These are phyloP conservation scores for Phytophthora kernoviae DNA, from an alignment of 352 stramenopile genomes.

Conservation along the genomic window DNA sequence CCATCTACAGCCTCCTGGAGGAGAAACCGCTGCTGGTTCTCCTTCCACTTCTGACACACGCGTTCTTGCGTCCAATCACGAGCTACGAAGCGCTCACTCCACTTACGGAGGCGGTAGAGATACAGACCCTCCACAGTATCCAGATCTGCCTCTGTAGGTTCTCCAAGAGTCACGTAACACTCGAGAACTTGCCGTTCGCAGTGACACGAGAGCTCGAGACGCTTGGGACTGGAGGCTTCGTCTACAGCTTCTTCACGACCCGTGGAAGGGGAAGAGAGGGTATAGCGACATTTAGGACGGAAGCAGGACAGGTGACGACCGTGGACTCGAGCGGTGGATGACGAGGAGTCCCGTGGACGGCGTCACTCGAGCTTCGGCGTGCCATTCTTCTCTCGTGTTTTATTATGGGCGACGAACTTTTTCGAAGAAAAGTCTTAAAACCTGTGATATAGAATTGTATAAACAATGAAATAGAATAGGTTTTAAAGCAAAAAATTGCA, in stretches of 20 bases:
- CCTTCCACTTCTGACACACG: constrained; percentile 75
- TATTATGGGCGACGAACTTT: no score
- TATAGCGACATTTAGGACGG: constrained; percentile 62
- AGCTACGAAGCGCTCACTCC: constrained; percentile 57
- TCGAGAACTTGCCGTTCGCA: constrained; percentile 55
- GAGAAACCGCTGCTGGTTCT: constrained; percentile 65
- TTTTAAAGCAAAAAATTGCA: no score
- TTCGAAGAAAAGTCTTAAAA: no score
- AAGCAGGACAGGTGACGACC: constrained; percentile 67
- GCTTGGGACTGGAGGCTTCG: neutral
- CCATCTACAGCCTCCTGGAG: constrained; percentile 13
- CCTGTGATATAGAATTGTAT: no score
- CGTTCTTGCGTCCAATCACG: constrained; percentile 59
- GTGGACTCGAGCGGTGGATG: constrained; percentile 26
- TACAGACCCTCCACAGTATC: constrained; percentile 36
- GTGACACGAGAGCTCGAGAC: constrained; percentile 38
- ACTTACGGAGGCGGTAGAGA: constrained; percentile 45
- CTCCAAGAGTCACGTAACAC: constrained; percentile 31
- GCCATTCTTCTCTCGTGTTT: constrained; percentile 18
- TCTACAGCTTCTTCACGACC: constrained; percentile 2
- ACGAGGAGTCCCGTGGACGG: neutral
- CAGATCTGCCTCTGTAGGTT: constrained; percentile 15
- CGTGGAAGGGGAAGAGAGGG: constrained; percentile 10
- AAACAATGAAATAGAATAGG: no score
- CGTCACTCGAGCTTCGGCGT: neutral